Evolutionary conservation across 257 asterid species (phyloP).

Genomic region (Solanum dulcamara): DNA sequence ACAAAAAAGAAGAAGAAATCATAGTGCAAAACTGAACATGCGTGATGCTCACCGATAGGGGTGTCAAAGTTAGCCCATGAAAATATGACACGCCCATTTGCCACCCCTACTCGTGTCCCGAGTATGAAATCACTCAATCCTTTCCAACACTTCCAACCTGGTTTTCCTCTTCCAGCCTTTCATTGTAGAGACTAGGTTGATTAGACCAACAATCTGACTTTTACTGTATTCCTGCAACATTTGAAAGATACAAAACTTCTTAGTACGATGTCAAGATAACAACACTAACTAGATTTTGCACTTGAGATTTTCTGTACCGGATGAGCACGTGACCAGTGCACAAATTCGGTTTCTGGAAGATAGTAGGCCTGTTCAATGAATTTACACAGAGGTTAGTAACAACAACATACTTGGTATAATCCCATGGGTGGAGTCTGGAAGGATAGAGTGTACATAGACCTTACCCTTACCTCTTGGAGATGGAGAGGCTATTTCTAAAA

Average conservation of each 20-base stretch:
- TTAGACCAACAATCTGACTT: conserved; percentile 63
- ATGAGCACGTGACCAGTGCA: conserved; percentile 94
- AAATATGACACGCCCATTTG: background rate
- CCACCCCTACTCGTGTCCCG: background rate
- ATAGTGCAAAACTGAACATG: background rate
- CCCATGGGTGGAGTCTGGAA: background rate
- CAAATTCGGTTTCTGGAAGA: conserved; percentile 97
- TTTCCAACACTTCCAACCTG: conserved; percentile 81
- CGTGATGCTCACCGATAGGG: background rate
- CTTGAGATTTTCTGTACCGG: conserved; percentile 38
- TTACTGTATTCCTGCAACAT: conserved; percentile 71
- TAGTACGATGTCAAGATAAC: background rate
- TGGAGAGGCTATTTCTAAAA: background rate
- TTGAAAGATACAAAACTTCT: background rate
- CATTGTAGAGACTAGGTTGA: conserved; percentile 90
- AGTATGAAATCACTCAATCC: conserved; percentile 40
- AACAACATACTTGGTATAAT: background rate
- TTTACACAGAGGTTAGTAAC: background rate
- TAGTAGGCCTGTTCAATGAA: conserved; percentile 68
- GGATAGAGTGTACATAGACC: background rate
- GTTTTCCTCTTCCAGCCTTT: conserved; percentile 94
- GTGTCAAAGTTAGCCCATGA: background rate
- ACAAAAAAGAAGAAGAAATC: background rate
- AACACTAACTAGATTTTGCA: background rate
- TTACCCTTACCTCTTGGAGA: background rate